Base-by-base conservation (phyloP, 164 flowering plant species). In the Stephania japonica region DNA sequence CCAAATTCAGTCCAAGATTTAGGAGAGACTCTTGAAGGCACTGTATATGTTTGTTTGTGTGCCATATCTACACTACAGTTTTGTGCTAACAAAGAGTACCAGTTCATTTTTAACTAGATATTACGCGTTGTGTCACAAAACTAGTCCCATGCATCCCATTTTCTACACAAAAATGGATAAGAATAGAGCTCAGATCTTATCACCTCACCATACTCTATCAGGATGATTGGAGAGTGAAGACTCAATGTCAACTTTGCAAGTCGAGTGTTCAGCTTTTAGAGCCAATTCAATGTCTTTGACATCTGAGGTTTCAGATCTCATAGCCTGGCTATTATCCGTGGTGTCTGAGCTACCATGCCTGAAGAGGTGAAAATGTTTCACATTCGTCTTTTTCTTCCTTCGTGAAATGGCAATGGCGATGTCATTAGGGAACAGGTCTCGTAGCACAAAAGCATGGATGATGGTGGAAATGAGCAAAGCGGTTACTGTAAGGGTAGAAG, bases 341-440 rank as follows among this genome's bases (percentile, higher is more conserved):
- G 80, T 24, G 18, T 83, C 89, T 5, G 87, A 80, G 79, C 86
- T 84, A 8, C 84, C 85, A 27, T 73, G 68, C 69, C 85, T 81
- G 65, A 66, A 56, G 65, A 66, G 62, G 49, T 85, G 88, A 65
- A 80, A 82, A 85, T 89, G 81, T 61, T 75, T 88, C 74, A 72
- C 84, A 23, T 49, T 50, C 18, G 73, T 73, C 80, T 85, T 87
- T 3, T 86, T 80, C 70, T 75, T 84, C 42, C 81, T 80, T 5
- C 82, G 74, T 63, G 89, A 84, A 49, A 91, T 90, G 42, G 98
- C 98, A 72, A 94, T 92, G 56, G 91, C 89, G 21, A 90, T 84
- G 84, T 94, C 97, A 62, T 92, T 92, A 3, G 97, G 98, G 79
- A 94, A 90, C 66, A 92, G 92, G 82, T 92, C 87, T 16, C 87